Evolutionary conservation across 139 green algal species (phyloP), one percentile per base, ranked within the genome.

Genomic region (Haematococcus lacustris): DNA sequence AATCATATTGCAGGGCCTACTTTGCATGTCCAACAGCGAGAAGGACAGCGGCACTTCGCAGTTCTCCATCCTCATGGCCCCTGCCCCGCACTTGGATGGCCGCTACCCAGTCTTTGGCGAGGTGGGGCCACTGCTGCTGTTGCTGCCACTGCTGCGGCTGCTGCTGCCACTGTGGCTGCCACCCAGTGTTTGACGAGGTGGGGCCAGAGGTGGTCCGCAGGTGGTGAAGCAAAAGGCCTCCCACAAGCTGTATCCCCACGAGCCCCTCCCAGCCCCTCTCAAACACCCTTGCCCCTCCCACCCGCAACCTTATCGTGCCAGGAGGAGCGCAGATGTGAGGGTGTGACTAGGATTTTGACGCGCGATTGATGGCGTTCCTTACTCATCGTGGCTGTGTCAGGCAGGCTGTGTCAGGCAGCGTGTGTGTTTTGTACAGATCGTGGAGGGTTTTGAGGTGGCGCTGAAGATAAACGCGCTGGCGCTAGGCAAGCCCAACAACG

Each of bases 41-140:
- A 82, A 75, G 33, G 76, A 94, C 76, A 91, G 86, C 34, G 89
- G 91, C 64, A 87, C 75, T 5, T 79, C 71, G 3, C 85, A 89
- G 73, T 92, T 93, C 50, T 87, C 75, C 50, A 91, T 94, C 59
- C 83, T 90, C 68, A 84, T 93, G 78, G 80, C 32, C 1, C 81
- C 88, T 0, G 77, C 88, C 2, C 89, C 77, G 25, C 89, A 93
- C 71, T 73, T 94, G 61, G 76, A 94, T 73, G 83, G 82, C 32
- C 41, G 80, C 38, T 92, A 92, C 71, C 13, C 85, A 65, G 86
- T 93, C 17, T 93, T 91, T 66, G 87, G 86, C 37, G 40, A 71
- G 39, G 39, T 59, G n/a, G 39, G 38, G 39, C 60, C 40, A 39
- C 21, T n/a, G 38, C 34, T 51, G 66, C n/a, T 40, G 26, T 57